Base-by-base conservation (phyloP, 106 monocot species). In the Dioscorea dumetorum region DNA sequence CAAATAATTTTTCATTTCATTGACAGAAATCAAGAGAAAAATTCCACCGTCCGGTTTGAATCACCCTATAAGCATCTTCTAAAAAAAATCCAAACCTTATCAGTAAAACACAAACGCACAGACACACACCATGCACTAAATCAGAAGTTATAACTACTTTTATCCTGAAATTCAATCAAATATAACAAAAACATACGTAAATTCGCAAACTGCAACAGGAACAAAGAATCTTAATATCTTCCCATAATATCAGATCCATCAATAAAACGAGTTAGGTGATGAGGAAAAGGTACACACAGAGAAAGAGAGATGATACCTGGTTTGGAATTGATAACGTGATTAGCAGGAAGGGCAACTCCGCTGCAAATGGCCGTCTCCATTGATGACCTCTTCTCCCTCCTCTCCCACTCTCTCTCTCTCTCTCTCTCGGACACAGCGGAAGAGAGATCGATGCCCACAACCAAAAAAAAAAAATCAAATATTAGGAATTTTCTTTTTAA, bases 321-420 rank as follows among this genome's bases (percentile, higher is more conserved):
- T 79, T 67, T 86, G 23, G 75, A 65, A 58, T 79, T 82, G 22
- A 76, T 15, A 4, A 79, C 64, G 33, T 79, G 82, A 71, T 75
- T 79, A 4, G 75, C 72, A 31, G 82, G 79, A 70, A 86, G 75
- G 57, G 76, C 76, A 64, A 86, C 60, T 22, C 82, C 61, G 57
- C 78, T 67, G 62, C 73, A 82, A 35, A 86, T 76, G 58, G 82
- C 86, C 69, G 76, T 82, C 75, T 82, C 81, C 86, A 86, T 86
- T 65, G 59, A 68, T 64, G 50, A 18, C 61, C 3, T 14, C 48
- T 64, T 57, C 49, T 77, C 57, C n/a, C 68, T 62, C 61, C 8
- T 24, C 53, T 19, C 57, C 22, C 35, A 34, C 21, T 52, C 53
- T 54, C 54, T 54, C 54, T 16, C 19, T 54, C 54, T 54, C 8